Conservation (phyloP, 169 alveolate species). For the Amoebophrya sp. region DNA sequence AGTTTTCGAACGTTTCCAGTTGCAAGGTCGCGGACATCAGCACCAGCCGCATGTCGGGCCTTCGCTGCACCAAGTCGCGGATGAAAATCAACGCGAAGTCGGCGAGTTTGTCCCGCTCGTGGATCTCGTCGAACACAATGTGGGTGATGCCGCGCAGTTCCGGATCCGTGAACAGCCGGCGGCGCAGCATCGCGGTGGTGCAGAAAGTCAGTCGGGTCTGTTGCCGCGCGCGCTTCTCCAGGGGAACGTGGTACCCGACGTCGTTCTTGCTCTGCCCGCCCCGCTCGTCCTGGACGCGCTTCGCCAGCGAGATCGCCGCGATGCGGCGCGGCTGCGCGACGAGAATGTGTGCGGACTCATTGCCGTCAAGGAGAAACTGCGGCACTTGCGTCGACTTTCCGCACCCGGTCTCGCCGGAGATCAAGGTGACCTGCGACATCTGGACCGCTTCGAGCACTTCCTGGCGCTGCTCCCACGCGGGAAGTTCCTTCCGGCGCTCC, state of each 20-base stretch:
- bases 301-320: slow-evolving; percentile 65
- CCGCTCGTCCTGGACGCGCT: slow-evolving; percentile 60
- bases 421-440: slow-evolving; percentile 79
- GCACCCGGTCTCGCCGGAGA: slow-evolving; percentile 97
- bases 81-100: slow-evolving; percentile 61
- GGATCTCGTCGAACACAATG: slow-evolving; percentile 95
- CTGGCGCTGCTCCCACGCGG: slow-evolving; percentile 57
- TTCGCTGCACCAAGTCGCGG: not conserved
- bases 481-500: slow-evolving; percentile 24
- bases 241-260: not conserved
- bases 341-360: slow-evolving; percentile 69
- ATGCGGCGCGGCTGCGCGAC: slow-evolving; percentile 95
- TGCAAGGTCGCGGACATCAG: not conserved
- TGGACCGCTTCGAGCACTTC: slow-evolving; percentile 82
- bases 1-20: not conserved
- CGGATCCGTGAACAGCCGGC: not conserved
- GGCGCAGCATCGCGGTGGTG: not conserved
- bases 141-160: not conserved
- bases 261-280: not conserved
- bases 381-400: slow-evolving; percentile 90
- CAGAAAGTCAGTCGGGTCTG: not conserved
- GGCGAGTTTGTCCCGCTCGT: slow-evolving; percentile 91
- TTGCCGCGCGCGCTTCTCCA: not conserved
- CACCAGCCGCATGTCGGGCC: not conserved
- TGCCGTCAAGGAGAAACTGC: slow-evolving; percentile 84